Base-by-base conservation (phyloP, 1,139 yeast genomes). In the Sugiyamaella castrensis region DNA sequence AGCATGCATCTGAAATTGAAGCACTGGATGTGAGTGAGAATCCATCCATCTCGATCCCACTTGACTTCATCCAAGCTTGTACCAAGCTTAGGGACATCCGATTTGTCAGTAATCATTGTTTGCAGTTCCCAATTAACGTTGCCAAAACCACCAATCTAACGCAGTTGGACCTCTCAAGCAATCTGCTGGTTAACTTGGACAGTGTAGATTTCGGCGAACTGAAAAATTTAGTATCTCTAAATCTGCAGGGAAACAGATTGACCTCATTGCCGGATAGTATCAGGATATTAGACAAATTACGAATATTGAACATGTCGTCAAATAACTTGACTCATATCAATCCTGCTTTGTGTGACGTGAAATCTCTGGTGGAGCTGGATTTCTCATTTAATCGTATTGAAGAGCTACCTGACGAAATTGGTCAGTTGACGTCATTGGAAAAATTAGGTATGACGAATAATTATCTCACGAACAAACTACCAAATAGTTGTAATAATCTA, bases 61-160 rank as follows among this genome's bases (percentile, higher is more conserved):
- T 81, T 51, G 96, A 89, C 64, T 89, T 89, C 63, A 82, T 89
- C 57, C 95, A 88, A 63, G 81, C 87, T 28, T 85, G 96, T 57
- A 76, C 80, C 43, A 86, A 86, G 60, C 72, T 91, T 57, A 76
- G 79, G 30, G 77, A 80, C 50, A 74, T 89, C 52, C 76, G 81
- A 47, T 87, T 82, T 71, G 80, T 87, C 1, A 75, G 81, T 53
- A 86, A 87, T 60, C 86, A 95, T 49, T 80, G 87, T 13, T 79
- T 84, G 8, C 76, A 73, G 47, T 85, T 91, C 62, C 97, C 97
- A 1, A 66, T 73, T 35, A 84, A 87, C 57, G 75, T 91, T 43
- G 74, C 84, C 4, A 83, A 82, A 56, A 89, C 95, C 0, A 74
- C 76, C 37, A 77, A 80, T 46, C 73, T 92, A 58, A 78, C 80